Percentiles rank a stretch among this genome's conserved stretches.
Evolutionary conservation across 2,329 filamentous ascomycete genomes (phyloP).

Genomic region (Aspergillus fumigatus): DNA sequence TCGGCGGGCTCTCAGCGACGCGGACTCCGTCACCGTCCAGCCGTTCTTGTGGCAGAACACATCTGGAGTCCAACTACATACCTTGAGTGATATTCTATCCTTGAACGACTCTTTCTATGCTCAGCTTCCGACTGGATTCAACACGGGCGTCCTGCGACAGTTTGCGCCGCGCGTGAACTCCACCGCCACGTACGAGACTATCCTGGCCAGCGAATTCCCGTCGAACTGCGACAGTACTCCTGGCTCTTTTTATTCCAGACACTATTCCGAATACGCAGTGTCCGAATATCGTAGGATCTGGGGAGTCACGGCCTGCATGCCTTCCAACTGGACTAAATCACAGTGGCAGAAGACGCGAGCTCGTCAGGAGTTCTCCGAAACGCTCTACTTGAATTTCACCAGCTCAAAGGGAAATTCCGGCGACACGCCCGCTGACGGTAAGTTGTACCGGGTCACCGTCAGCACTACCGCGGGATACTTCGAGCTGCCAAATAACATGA

Average conservation of each 20-base stretch:
- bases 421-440: background rate
- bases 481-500: conserved; percentile 28
- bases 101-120: conserved; percentile 21
- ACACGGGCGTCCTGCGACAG: conserved; percentile 25
- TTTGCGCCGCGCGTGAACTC: conserved; percentile 28
- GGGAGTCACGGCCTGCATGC: conserved; percentile 26
- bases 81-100: conserved; percentile 4
- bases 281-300: conserved; percentile 5
- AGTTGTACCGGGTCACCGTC: conserved; percentile 19
- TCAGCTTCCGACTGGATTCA: conserved; percentile 17
- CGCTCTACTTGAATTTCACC: conserved; percentile 24
- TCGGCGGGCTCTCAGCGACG: background rate
- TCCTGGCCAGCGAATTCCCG: conserved; percentile 16
- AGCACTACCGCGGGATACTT: conserved; percentile 31
- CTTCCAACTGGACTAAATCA: conserved; percentile 13
- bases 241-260: conserved; percentile 16
- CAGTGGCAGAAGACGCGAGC: conserved; percentile 23
- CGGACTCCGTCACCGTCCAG: background rate
- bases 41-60: background rate
- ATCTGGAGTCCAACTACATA: background rate
- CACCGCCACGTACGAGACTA: conserved; percentile 13
- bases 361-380: conserved; percentile 28
- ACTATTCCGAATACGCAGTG: conserved; percentile 3
- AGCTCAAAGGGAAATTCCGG: background rate
- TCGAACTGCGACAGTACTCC: conserved; percentile 14